Percentiles rank a stretch among this genome's conserved stretches.
phyloP scores from a whole-genome alignment of 495 filamentous ascomycete species.

The Aspergillus haitiensis region DNA sequence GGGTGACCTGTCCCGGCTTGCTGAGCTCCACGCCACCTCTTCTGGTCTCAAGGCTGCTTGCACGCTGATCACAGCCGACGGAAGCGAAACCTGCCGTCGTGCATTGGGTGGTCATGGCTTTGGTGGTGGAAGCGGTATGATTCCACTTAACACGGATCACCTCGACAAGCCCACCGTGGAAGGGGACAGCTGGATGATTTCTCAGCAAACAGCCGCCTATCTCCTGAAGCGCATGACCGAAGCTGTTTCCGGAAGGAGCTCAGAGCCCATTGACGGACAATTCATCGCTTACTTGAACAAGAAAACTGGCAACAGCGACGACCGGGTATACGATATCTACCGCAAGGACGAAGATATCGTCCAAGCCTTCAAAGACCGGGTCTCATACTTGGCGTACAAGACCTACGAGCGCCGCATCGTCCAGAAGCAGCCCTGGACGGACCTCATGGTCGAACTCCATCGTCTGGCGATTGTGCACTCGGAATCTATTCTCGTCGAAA shows the following conservation, averaged over 20 bases:
- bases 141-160: slow-evolving; percentile 36
- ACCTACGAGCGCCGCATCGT: background rate
- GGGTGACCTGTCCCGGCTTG: background rate
- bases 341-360: background rate
- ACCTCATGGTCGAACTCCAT: background rate
- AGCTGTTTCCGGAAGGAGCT: background rate
- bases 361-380: background rate
- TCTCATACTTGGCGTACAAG: background rate
- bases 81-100: background rate
- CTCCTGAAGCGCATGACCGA: slow-evolving; percentile 30
- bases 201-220: slow-evolving; percentile 37
- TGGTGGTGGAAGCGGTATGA: slow-evolving; percentile 35
- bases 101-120: slow-evolving; percentile 44
- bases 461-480: slow-evolving; percentile 20
- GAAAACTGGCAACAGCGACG: slow-evolving; percentile 26
- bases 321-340: background rate
- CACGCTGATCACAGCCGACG: background rate
- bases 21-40: background rate
- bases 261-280: no score
- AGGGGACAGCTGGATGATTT: slow-evolving; percentile 48
- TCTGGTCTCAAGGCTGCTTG: background rate
- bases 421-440: background rate
- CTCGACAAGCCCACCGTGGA: slow-evolving; percentile 40
- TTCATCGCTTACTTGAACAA: background rate
- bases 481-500: slow-evolving; percentile 44